Conservation (phyloP, 1,284 basidiomycete genomes). For the Tetrapyrgos nigripes region DNA sequence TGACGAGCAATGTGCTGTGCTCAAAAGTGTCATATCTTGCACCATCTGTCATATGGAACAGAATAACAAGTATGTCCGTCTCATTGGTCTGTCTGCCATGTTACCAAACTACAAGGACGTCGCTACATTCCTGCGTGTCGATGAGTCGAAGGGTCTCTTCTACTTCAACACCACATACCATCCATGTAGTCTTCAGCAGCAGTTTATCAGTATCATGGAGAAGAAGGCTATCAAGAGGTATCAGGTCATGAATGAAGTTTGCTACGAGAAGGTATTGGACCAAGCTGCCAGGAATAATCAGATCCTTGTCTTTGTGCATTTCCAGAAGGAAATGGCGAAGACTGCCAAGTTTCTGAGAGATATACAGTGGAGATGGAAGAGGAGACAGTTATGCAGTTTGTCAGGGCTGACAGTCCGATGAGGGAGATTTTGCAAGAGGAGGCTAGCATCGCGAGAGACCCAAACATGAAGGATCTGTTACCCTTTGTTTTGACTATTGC, state of each 20-base stretch:
- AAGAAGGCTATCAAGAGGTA: conserved; percentile 99
- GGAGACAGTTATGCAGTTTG: conserved; percentile 95
- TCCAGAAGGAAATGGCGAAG: conserved; percentile 97
- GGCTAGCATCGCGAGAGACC: conserved; percentile 84
- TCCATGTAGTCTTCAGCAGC: conserved; percentile 94
- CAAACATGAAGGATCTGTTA: conserved; percentile 87
- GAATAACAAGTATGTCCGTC: conserved; percentile 89
- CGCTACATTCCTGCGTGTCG: conserved; percentile 94
- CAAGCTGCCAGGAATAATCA: conserved; percentile 88
- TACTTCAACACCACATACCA: conserved; percentile 96
- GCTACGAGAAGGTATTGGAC: conserved; percentile 98
- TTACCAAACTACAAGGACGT: conserved; percentile 98
- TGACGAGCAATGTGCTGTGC: conserved; percentile 97
- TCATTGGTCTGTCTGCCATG: conserved; percentile 96
- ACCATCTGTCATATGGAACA: conserved; percentile 97
- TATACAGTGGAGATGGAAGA: conserved; percentile 95
- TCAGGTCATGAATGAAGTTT: conserved; percentile 98
- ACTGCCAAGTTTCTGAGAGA: conserved; percentile 96
- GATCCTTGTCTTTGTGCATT: conserved; percentile 96
- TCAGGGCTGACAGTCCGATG: conserved; percentile 89
- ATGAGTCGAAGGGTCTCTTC: conserved; percentile 92
- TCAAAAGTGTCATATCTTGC: conserved; percentile 92
- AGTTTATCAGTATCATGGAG: conserved; percentile 98
- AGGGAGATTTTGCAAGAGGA: conserved; percentile 90
- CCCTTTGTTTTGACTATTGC: conserved; percentile 97